Conservation (phyloP, 176 grass and related monocot species). For the Phyllostachys edulis region DNA sequence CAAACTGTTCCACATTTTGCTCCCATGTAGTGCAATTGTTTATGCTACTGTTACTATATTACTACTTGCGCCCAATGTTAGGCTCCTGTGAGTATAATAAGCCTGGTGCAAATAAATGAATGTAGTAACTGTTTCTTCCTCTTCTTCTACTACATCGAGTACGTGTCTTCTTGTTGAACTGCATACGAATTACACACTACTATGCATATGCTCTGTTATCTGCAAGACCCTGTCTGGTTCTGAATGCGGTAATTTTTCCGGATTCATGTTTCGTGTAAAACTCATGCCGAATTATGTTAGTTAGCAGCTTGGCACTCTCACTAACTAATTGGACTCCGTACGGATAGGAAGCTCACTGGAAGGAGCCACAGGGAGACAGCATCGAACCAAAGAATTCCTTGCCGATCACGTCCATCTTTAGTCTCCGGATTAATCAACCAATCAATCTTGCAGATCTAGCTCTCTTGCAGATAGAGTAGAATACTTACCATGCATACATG, state of each 20-base stretch:
- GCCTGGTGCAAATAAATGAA: neutral
- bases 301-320: neutral
- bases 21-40: neutral
- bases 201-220: too few species aligned
- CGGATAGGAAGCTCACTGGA: conserved; percentile 18
- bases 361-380: neutral
- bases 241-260: neutral
- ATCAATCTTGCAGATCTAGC: neutral
- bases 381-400: conserved; percentile 1
- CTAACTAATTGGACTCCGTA: neutral
- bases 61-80: too few species aligned
- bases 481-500: neutral
- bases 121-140: too few species aligned
- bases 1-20: neutral
- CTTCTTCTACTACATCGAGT: neutral
- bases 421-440: neutral
- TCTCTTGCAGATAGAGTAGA: neutral
- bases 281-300: neutral
- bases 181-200: neutral
- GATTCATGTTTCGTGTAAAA: neutral
- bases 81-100: neutral
- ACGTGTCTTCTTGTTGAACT: neutral
- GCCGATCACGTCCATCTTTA: neutral
- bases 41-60: neutral
- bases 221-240: neutral